phyloP scores from a whole-genome alignment of 2,329 filamentous ascomycete species.

The Macrophomina tecta region DNA sequence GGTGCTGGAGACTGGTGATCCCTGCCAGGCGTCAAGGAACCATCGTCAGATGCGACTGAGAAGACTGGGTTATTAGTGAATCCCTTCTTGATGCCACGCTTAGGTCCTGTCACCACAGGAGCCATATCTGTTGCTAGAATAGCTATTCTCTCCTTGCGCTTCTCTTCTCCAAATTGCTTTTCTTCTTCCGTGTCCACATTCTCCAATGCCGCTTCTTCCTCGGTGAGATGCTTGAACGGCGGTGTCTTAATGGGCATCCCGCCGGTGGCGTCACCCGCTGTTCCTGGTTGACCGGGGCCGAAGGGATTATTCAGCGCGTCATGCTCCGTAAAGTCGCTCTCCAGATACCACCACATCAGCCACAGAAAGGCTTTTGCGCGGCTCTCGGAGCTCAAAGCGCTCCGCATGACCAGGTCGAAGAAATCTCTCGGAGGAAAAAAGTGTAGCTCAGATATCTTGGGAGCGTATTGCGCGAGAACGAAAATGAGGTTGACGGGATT shows the following conservation, averaged over 20 bases:
- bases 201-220: constrained; percentile 69
- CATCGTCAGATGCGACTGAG: constrained; percentile 48
- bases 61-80: constrained; percentile 51
- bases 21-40: constrained; percentile 45
- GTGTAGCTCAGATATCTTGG: constrained; percentile 90
- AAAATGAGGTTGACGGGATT: constrained; percentile 98
- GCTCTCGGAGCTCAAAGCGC: constrained; percentile 78
- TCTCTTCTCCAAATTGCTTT: constrained; percentile 71
- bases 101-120: constrained; percentile 63
- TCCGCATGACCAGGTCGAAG: constrained; percentile 94
- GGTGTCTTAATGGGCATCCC: constrained; percentile 66
- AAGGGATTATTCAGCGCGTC: constrained; percentile 91
- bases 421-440: constrained; percentile 88
- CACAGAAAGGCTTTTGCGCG: constrained; percentile 90
- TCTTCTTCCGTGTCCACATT: constrained; percentile 78
- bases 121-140: constrained; percentile 79
- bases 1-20: constrained; percentile 48
- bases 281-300: constrained; percentile 60
- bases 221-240: constrained; percentile 66
- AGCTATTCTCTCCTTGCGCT: constrained; percentile 73
- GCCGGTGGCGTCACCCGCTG: constrained; percentile 45
- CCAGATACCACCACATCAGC: constrained; percentile 99
- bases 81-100: constrained; percentile 56
- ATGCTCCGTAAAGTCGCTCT: constrained; percentile 90
- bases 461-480: constrained; percentile 85